A percentile compares a stretch with the other conserved stretches of the same genome.
phyloP scores from a whole-genome alignment of 1,284 basidiomycete genomes.

The Marasmius tenuissimus region DNA sequence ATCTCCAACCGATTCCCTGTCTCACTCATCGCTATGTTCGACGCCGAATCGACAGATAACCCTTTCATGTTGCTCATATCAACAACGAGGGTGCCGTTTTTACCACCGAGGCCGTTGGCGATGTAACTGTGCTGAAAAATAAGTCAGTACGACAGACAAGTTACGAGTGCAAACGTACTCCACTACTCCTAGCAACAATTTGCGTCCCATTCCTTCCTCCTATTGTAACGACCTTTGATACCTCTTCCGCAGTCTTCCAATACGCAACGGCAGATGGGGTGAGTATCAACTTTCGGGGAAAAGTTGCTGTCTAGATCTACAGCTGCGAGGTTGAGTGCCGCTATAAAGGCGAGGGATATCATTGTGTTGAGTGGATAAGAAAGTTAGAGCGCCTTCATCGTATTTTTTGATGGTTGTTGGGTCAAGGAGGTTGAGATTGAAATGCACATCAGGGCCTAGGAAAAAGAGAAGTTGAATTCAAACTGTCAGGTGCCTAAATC shows the following conservation, averaged over 20 bases:
- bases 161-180: not conserved
- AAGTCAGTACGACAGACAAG: not conserved
- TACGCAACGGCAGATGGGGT: conserved; percentile 8
- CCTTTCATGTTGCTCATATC: conserved; percentile 22
- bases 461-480: too few relatives aligned
- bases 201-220: not conserved
- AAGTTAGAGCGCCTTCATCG: too few relatives aligned
- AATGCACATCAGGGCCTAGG: too few relatives aligned
- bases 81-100: conserved; percentile 24
- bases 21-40: conserved; percentile 14
- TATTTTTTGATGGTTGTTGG: too few relatives aligned
- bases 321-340: too few relatives aligned
- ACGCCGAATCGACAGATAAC: conserved; percentile 16
- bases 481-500: too few relatives aligned
- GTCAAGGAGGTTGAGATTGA: too few relatives aligned
- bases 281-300: not conserved
- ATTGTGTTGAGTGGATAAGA: too few relatives aligned
- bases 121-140: conserved; percentile 18
- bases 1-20: conserved; percentile 26
- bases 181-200: not conserved
- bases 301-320: not conserved
- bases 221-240: conserved; percentile 29
- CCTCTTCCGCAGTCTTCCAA: conserved; percentile 23
- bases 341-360: too few relatives aligned
- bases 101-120: conserved; percentile 25